Base-by-base conservation (phyloP, 768 basidiomycete species). In the Mrakia frigida region DNA sequence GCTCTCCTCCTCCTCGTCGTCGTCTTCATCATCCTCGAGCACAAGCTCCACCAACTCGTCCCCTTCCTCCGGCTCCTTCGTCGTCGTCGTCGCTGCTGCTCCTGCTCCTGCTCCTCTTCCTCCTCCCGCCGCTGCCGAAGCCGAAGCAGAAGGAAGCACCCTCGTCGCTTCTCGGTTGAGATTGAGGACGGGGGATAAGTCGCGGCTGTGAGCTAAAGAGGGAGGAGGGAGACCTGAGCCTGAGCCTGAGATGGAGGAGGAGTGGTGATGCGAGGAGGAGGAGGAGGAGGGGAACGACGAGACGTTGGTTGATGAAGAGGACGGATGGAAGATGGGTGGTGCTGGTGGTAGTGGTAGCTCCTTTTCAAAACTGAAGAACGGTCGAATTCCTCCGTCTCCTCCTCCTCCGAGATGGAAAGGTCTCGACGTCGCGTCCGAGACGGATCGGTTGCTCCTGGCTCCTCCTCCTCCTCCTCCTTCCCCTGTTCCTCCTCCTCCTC, bases 291-390 rank as follows among this genome's bases (percentile, higher is more conserved):
- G 18, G 0, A 33, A 9, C 9, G n/a, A 28, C 63, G 33, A n/a
- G 43, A 35, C n/a, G 0, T 35, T 39, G 18, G 63, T 35, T 18
- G 73, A 74, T 18, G 37, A 25, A 35, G 21, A 16, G 31, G 63
- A 23, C 6, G 65, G 21, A 4, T 25, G 21, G 31, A 65, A 65
- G 31, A 65, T 35, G 63, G 63, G 63, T 65, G 73, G 59, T 31
- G 18, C 13, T 25, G 25, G 39, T 10, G 39, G 14, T 35, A 18
- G 18, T 31, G 33, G 25, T 31, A 3, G 56, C 37, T 74, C 73
- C 46, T 53, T 65, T 21, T 74, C 73, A 21, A 74, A 74, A 10
- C 61, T 50, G 37, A 74, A 74, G 73, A 65, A 74, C 7, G 73
- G 73, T 35, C 63, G 23, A 10, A 37, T 52, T 3, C 52, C 52